A percentile compares a stretch with the other conserved stretches of the same genome.
Evolutionary conservation across 2,329 filamentous ascomycete species (phyloP).

Genomic region (Colletotrichum camelliae): DNA sequence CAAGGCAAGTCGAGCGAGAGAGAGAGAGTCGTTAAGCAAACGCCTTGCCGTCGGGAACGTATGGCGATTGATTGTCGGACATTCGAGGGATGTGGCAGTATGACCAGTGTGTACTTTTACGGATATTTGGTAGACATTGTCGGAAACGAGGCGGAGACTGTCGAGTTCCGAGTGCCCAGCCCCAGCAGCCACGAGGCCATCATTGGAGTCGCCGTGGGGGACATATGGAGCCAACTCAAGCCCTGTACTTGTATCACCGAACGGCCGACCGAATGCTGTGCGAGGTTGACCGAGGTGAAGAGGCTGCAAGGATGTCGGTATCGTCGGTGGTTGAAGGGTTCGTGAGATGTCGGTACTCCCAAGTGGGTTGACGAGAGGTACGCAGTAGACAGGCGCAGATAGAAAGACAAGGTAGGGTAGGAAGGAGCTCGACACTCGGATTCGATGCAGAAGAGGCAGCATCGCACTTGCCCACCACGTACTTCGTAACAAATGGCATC

Average conservation of each 20-base stretch:
- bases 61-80: neutral
- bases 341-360: neutral
- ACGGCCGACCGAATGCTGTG: neutral
- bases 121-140: neutral
- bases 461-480: neutral
- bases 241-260: neutral
- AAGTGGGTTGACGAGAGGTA: neutral
- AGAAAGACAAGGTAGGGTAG: neutral
- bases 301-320: neutral
- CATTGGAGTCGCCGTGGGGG: conserved; percentile 5
- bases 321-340: neutral
- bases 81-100: neutral
- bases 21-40: neutral
- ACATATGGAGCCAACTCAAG: neutral
- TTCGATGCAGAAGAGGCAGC: neutral
- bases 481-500: neutral
- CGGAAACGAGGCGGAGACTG: conserved; percentile 1
- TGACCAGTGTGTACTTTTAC: neutral
- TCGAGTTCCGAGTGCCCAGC: neutral
- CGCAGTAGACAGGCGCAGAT: neutral
- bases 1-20: neutral
- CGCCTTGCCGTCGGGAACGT: neutral
- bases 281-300: neutral
- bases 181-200: conserved; percentile 9
- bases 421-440: neutral